Percentiles rank a stretch among this genome's conserved stretches.
phyloP scores from a whole-genome alignment of 495 filamentous ascomycete species.

The Polyplosphaeria fusca region DNA sequence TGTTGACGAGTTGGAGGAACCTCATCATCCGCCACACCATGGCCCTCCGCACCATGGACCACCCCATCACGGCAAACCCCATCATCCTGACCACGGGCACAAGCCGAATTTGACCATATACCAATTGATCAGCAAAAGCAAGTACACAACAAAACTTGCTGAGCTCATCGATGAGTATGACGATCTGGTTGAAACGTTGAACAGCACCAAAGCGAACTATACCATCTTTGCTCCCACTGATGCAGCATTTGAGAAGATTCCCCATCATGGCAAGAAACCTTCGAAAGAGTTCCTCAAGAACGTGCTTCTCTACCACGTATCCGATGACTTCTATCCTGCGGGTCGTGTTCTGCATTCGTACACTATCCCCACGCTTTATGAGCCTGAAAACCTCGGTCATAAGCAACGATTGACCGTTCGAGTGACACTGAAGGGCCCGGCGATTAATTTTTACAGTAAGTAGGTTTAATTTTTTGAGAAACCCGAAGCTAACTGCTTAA shows the following conservation, averaged over 20 bases:
- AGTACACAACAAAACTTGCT: slow-evolving; percentile 72
- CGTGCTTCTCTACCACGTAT: slow-evolving; percentile 68
- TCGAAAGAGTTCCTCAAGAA: slow-evolving; percentile 63
- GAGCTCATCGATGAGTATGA: slow-evolving; percentile 66
- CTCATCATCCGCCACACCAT: slow-evolving; percentile 32
- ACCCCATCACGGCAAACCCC: slow-evolving; percentile 34
- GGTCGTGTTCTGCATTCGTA: slow-evolving; percentile 56
- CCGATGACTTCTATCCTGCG: slow-evolving; percentile 59
- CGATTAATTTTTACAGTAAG: slow-evolving; percentile 69
- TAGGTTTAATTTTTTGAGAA: slow-evolving; percentile 64
- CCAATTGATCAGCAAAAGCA: slow-evolving; percentile 67
- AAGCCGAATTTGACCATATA: slow-evolving; percentile 68
- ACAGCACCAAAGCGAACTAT: slow-evolving; percentile 64
- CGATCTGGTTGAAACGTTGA: slow-evolving; percentile 66
- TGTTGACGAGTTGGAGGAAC: slow-evolving; percentile 29
- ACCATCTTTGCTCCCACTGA: slow-evolving; percentile 81
- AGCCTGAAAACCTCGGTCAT: slow-evolving; percentile 53
- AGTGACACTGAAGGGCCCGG: slow-evolving; percentile 54
- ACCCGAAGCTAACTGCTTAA: slow-evolving; percentile 57
- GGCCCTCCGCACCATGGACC: slow-evolving; percentile 35
- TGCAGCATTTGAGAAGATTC: slow-evolving; percentile 67
- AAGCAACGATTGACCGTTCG: slow-evolving; percentile 68
- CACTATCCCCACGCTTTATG: slow-evolving; percentile 68
- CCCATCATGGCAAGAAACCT: slow-evolving; percentile 51
- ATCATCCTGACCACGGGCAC: slow-evolving; percentile 31